Conservation (phyloP, 1,284 basidiomycete genomes). For the Apiotrichum montevideense region DNA sequence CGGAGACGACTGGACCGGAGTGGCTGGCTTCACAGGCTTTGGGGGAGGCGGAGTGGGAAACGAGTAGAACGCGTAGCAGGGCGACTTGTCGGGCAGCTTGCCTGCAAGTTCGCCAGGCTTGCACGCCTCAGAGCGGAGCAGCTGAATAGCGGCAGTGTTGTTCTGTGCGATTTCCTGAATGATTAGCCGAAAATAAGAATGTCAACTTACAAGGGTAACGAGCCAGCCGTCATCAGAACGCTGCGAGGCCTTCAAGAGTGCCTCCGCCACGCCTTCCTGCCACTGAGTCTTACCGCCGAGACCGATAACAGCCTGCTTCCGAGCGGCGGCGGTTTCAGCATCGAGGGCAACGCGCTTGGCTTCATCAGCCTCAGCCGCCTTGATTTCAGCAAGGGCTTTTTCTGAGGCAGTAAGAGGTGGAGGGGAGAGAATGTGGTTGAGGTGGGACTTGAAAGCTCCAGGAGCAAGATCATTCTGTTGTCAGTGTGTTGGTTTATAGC, state of each 20-base stretch:
- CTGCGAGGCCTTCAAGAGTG: conserved; percentile 56
- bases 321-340: conserved; percentile 29
- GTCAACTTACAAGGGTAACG: conserved; percentile 58
- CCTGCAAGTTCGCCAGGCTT: conserved; percentile 47
- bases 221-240: conserved; percentile 53
- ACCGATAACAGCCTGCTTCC: conserved; percentile 37
- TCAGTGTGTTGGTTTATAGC: not conserved
- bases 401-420: conserved; percentile 74
- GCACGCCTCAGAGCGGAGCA: conserved; percentile 37
- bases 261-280: conserved; percentile 58
- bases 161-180: conserved; percentile 31
- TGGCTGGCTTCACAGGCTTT: conserved; percentile 11
- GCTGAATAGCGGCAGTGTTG: conserved; percentile 27
- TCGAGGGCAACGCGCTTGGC: conserved; percentile 40
- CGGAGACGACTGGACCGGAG: conserved; percentile 8
- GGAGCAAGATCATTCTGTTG: conserved; percentile 46
- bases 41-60: conserved; percentile 52
- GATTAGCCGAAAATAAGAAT: not conserved
- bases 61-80: conserved; percentile 63
- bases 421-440: conserved; percentile 64
- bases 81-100: conserved; percentile 41
- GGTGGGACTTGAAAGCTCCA: conserved; percentile 64
- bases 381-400: conserved; percentile 68
- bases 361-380: conserved; percentile 58
- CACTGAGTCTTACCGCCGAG: conserved; percentile 53